Evolutionary conservation across 1,284 basidiomycete genomes (phyloP).

Genomic region (Heterobasidion parviporum): DNA sequence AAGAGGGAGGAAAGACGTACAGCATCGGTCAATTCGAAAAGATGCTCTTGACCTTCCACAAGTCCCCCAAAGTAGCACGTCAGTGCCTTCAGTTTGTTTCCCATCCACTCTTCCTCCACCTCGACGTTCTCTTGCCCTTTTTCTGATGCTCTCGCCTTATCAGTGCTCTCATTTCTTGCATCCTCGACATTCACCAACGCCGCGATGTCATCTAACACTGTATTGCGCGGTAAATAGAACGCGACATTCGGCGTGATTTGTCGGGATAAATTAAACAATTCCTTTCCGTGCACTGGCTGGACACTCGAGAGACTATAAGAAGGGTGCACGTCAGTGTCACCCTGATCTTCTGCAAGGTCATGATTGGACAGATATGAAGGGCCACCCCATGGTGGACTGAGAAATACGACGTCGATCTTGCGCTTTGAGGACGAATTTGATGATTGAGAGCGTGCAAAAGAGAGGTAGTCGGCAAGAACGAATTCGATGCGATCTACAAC

Average conservation of each 20-base stretch:
- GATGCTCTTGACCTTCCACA: slow-evolving; percentile 51
- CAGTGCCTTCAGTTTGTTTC: slow-evolving; percentile 73
- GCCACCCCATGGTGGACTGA: slow-evolving; percentile 92
- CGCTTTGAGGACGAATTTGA: slow-evolving; percentile 11
- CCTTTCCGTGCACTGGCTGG: slow-evolving; percentile 72
- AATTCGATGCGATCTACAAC: slow-evolving; percentile 94
- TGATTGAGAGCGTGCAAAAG: slow-evolving; percentile 52
- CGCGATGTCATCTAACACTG: slow-evolving; percentile 50
- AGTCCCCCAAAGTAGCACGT: slow-evolving; percentile 80
- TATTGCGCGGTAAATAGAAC: slow-evolving; percentile 87
- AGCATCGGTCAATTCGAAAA: slow-evolving; percentile 26
- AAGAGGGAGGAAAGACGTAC: not conserved
- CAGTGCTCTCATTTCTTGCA: no score
- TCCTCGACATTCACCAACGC: slow-evolving; percentile 28
- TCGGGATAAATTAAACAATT: slow-evolving; percentile 71
- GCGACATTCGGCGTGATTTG: slow-evolving; percentile 75
- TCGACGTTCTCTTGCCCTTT: slow-evolving; percentile 46
- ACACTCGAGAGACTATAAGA: slow-evolving; percentile 68
- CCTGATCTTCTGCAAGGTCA: slow-evolving; percentile 6
- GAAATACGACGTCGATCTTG: slow-evolving; percentile 79
- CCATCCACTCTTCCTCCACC: slow-evolving; percentile 88
- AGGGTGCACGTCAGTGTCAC: slow-evolving; percentile 25
- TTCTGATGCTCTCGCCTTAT: not conserved
- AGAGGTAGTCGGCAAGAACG: slow-evolving; percentile 79
- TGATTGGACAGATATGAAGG: slow-evolving; percentile 51